Conservation (phyloP, 1,284 basidiomycete species). For the Laetiporus sulphureus region DNA sequence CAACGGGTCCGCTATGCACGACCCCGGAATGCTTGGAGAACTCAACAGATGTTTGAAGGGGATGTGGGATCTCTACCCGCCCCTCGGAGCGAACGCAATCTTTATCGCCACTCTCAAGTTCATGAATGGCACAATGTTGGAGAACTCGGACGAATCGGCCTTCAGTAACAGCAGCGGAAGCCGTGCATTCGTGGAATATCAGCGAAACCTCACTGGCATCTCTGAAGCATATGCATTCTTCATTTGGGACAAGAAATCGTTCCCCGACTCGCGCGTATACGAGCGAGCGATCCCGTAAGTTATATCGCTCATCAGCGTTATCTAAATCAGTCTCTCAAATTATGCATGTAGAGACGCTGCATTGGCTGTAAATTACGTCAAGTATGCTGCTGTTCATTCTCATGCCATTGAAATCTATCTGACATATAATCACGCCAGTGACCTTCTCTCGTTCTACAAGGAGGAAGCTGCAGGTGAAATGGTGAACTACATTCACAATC, state of each 20-base stretch:
- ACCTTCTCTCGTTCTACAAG: constrained; percentile 18
- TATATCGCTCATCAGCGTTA: not conserved
- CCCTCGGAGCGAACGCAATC: constrained; percentile 2
- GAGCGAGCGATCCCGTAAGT: constrained; percentile 5
- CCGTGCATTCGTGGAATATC: constrained; percentile 3
- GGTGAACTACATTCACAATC: constrained; percentile 12
- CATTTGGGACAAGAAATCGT: constrained; percentile 6
- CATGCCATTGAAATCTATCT: not conserved
- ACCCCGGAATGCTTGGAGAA: not conserved
- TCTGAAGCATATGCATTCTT: constrained; percentile 6
- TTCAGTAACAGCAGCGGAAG: not conserved
- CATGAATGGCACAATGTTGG: constrained; percentile 5
- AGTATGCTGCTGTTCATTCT: constrained; percentile 22
- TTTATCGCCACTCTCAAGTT: not conserved
- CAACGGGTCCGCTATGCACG: not conserved
- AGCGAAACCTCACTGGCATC: not conserved
- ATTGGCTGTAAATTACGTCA: constrained; percentile 3
- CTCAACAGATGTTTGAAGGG: not conserved
- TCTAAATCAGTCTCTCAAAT: not conserved
- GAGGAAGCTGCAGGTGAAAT: constrained; percentile 12
- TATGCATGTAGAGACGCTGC: not conserved
- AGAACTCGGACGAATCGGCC: not conserved
- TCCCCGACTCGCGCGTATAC: constrained; percentile 5
- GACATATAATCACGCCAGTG: constrained; percentile 5
- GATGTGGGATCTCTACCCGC: constrained; percentile 5